Percentiles rank a stretch among this genome's conserved stretches.
These are phyloP conservation scores for Podaxis sp. DNA, from an alignment of 768 basidiomycete species.

Conservation along the genomic window DNA sequence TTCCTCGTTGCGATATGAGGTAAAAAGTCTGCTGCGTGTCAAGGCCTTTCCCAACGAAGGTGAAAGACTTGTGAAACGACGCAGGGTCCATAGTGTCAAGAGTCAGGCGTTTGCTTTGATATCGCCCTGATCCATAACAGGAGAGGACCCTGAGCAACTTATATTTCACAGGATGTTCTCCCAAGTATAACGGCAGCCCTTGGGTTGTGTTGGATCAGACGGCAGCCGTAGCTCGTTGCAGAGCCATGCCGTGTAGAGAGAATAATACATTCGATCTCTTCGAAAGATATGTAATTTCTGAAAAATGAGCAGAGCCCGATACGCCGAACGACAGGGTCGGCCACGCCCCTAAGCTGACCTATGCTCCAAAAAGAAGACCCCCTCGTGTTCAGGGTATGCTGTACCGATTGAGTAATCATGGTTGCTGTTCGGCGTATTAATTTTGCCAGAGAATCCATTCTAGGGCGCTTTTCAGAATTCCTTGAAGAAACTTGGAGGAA, in stretches of 20 bases:
- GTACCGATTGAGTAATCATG: slow-evolving; percentile 8
- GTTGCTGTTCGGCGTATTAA: neutral
- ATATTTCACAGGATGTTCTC: neutral
- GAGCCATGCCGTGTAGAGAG: neutral
- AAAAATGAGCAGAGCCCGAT: neutral
- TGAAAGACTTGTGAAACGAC: neutral
- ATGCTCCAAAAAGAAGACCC: slow-evolving; percentile 1
- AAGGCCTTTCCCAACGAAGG: neutral
- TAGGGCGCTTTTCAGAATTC: neutral
- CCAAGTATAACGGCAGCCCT: neutral
- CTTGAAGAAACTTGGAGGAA: neutral
- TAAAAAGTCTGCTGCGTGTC: neutral
- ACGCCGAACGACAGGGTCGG: slow-evolving; percentile 10
- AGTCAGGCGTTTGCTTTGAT: neutral
- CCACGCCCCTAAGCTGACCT: neutral
- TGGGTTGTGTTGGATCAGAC: neutral
- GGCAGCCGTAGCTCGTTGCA: neutral
- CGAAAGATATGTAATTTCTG: neutral
- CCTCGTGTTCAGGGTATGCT: slow-evolving; percentile 8
- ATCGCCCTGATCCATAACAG: neutral
- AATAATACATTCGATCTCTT: neutral
- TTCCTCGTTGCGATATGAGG: slow-evolving; percentile 8
- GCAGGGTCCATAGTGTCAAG: neutral
- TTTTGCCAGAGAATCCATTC: neutral
- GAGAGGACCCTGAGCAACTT: neutral